Percentiles rank a stretch among this genome's conserved stretches.
Conservation (phyloP, 495 filamentous ascomycete species). For the Xylaria sp. region DNA sequence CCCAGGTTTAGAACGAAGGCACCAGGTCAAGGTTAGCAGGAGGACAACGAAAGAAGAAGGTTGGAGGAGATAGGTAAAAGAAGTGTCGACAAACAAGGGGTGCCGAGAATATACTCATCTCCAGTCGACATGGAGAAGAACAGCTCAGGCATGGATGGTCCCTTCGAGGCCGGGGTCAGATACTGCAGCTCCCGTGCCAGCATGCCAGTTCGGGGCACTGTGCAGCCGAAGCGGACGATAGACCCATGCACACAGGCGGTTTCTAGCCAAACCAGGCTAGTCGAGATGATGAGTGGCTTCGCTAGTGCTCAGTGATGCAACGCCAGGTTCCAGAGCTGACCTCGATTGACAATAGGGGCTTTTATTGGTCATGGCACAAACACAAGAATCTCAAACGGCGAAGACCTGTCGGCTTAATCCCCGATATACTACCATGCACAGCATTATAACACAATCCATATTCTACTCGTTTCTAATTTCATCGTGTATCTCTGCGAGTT, state of each 20-base stretch:
- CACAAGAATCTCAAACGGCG: slow-evolving; percentile 3
- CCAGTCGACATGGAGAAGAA: slow-evolving; percentile 8
- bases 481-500: too few species aligned
- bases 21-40: slow-evolving; percentile 17
- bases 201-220: not conserved
- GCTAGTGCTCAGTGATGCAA: slow-evolving; percentile 13
- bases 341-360: not conserved
- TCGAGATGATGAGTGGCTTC: not conserved
- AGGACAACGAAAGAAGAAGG: slow-evolving; percentile 25
- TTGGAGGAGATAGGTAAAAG: slow-evolving; percentile 17
- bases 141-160: slow-evolving; percentile 15
- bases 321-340: slow-evolving; percentile 18
- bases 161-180: not conserved
- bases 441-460: not conserved
- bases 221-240: not conserved
- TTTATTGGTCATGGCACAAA: not conserved
- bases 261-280: not conserved
- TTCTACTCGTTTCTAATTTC: not conserved
- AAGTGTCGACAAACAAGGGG: slow-evolving; percentile 7
- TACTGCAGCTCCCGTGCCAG: slow-evolving; percentile 7
- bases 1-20: slow-evolving; percentile 20
- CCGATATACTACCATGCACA: not conserved
- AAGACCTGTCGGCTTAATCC: not conserved
- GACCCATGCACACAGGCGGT: not conserved
- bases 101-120: slow-evolving; percentile 14